Evolutionary conservation across 148 eudicot genomes (phyloP).

Genomic region (Polygonum maritimum): DNA sequence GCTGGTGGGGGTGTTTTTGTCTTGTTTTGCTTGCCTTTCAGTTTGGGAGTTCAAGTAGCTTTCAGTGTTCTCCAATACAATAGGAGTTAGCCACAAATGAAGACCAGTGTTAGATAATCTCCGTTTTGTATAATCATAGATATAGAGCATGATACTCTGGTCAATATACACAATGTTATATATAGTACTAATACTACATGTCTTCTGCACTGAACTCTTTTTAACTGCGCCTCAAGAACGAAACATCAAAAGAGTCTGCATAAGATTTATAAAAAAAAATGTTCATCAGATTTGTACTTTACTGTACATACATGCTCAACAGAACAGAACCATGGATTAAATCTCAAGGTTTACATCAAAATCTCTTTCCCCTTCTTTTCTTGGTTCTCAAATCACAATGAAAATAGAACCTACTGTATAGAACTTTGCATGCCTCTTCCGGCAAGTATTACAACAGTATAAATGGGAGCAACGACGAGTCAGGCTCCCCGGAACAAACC

Average conservation of each 20-base stretch:
- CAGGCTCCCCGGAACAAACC: background rate
- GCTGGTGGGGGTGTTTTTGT: constrained; percentile 5
- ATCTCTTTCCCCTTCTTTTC: background rate
- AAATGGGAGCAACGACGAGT: background rate
- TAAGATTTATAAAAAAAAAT: background rate
- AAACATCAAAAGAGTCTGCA: background rate
- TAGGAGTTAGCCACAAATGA: background rate
- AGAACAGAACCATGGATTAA: background rate
- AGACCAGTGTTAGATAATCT: background rate
- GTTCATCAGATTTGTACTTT: background rate
- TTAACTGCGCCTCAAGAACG: background rate
- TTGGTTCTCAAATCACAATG: background rate
- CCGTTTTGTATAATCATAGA: constrained; percentile 3
- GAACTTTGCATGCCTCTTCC: background rate
- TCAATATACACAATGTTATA: background rate
- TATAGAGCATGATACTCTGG: background rate
- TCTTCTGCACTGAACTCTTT: background rate
- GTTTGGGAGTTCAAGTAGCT: background rate
- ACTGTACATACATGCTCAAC: constrained; percentile 5
- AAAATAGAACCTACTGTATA: background rate
- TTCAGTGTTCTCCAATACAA: background rate
- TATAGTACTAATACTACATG: background rate
- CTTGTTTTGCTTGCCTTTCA: background rate
- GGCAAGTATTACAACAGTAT: background rate
- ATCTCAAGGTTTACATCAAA: background rate